Base-by-base conservation (phyloP, 2,329 filamentous ascomycete genomes). In the Ophiosphaerella korrae region DNA sequence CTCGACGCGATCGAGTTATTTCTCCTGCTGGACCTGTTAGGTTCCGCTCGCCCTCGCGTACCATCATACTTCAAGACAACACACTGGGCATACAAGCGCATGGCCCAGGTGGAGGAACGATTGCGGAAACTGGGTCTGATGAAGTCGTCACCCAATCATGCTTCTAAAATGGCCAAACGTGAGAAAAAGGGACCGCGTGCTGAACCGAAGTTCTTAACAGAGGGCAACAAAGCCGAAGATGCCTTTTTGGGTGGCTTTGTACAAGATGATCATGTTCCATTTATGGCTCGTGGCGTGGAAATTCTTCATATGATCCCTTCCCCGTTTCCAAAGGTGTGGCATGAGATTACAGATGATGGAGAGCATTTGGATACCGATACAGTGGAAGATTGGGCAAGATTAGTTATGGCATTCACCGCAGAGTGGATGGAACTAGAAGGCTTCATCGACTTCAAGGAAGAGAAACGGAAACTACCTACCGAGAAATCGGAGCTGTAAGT, bases 261-360 rank as follows among this genome's bases (percentile, higher is more conserved):
- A n/a, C 80, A 88, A 63, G 94, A 99, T 70, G 94, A 99, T 66
- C 94, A 99, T 69, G 75, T 97, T 5, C 94, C 94, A 0, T 99
- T 99, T 68, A 86, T 97, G 83, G 79, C 79, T 33, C 84, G 92
- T 21, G 94, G 94, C 2, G 93, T 99, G 0, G 88, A 96, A 29
- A 83, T 97, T n/a, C 73, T 99, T 45, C 94, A 99, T 73, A 75
- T 99, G 29, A 97, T 99, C 50, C 92, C 93, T 0, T 81, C 80
- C 1, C 88, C 88, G 0, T 97, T 97, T 68, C 92, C 93, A 1
- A 49, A 62, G 0, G 88, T 95, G 2, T 99, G 94, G 94, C 94
- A 99, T 74, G 87, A 82, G 1, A 86, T 92, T 60, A 78, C 86
- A 0, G 94, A 99, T 68, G 88, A 97, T 63, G 94, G 84, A 3